A percentile compares a stretch with the other conserved stretches of the same genome.
Conservation (phyloP, 2,329 filamentous ascomycete genomes). For the Apiospora saccharicola region DNA sequence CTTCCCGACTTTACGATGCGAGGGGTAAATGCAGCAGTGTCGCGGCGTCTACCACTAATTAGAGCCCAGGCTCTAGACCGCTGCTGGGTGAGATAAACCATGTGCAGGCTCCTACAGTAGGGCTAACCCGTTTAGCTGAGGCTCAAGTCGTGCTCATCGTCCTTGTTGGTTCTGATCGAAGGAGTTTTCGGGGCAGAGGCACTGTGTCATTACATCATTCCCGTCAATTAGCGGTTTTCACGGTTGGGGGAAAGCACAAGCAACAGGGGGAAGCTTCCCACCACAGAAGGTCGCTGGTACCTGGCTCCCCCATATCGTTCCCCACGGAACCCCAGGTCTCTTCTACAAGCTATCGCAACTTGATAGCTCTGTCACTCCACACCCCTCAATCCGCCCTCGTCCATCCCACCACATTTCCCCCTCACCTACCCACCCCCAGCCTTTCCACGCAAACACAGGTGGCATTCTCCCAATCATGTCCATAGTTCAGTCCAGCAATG, state of each 20-base stretch:
- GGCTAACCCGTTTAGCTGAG: slow-evolving; percentile 17
- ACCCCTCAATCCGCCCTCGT: background rate
- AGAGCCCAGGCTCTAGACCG: slow-evolving; percentile 8
- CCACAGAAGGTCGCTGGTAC: background rate
- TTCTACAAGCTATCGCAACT: background rate
- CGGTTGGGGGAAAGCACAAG: background rate
- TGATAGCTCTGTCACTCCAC: slow-evolving; percentile 1
- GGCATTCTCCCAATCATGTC: slow-evolving; percentile 21
- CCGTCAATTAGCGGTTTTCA: slow-evolving; percentile 19
- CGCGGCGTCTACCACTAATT: background rate
- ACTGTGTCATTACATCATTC: slow-evolving; percentile 25
- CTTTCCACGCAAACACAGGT: slow-evolving; percentile 4
- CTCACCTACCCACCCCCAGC: slow-evolving; percentile 18
- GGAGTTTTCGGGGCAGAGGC: background rate
- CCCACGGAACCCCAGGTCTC: background rate
- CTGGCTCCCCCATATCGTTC: background rate
- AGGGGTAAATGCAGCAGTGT: background rate
- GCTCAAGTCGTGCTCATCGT: slow-evolving; percentile 21
- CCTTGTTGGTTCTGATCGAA: slow-evolving; percentile 22
- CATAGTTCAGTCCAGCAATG: slow-evolving; percentile 17
- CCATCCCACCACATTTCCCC: slow-evolving; percentile 18
- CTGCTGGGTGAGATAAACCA: background rate
- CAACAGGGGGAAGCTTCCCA: slow-evolving; percentile 3
- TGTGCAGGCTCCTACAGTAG: background rate
- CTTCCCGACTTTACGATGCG: background rate